phyloP scores from a whole-genome alignment of 2,329 filamentous ascomycete species.

The Diaporthe caulivora region DNA sequence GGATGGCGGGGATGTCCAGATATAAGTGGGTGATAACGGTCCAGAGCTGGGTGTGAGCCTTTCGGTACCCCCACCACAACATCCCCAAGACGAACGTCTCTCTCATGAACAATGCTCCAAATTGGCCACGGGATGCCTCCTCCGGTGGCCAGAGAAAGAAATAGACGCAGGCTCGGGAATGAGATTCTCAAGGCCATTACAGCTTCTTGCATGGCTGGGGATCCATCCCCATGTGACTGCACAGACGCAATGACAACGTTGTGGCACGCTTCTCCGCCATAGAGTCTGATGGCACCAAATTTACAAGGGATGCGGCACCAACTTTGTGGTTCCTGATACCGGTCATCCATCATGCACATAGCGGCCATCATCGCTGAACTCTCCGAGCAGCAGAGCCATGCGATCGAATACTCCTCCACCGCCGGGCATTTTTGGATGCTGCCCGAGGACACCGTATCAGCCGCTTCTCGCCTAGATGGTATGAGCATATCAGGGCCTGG shows the following conservation, averaged over 20 bases:
- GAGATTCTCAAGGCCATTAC: not conserved
- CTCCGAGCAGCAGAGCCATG: not conserved
- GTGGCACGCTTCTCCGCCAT: not conserved
- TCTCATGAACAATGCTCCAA: not conserved
- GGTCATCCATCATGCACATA: not conserved
- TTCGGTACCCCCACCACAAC: not conserved
- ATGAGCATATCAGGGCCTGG: not conserved
- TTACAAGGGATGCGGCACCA: not conserved
- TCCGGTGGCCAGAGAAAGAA: not conserved
- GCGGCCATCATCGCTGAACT: not conserved
- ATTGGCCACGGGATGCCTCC: not conserved
- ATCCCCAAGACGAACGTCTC: not conserved
- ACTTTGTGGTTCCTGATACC: not conserved
- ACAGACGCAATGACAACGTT: not conserved
- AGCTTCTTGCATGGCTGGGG: not conserved
- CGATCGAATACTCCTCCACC: not conserved
- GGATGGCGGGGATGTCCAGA: not conserved
- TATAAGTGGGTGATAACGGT: not conserved
- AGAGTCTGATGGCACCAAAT: not conserved
- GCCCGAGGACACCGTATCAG: not conserved
- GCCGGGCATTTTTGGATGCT: not conserved
- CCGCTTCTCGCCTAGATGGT: not conserved
- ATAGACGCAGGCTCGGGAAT: not conserved
- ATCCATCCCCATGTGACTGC: not conserved
- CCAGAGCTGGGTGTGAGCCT: not conserved